Percentiles rank a stretch among this genome's conserved stretches.
Evolutionary conservation across 768 basidiomycete genomes (phyloP).

Genomic region (Boletus coccyginus): DNA sequence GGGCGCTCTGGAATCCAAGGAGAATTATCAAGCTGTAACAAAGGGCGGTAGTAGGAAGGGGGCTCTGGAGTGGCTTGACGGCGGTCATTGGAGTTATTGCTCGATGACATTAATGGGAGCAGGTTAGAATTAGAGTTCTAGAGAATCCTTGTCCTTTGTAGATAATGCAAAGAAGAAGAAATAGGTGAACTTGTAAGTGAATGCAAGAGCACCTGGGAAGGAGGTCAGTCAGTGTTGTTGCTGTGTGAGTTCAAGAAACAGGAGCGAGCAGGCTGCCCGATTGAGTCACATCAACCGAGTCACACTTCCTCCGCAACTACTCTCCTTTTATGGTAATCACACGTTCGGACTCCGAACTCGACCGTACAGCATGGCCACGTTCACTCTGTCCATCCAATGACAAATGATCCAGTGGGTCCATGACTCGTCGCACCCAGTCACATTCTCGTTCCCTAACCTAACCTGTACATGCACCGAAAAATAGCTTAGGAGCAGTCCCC

Average conservation of each 20-base stretch:
- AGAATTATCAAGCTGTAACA: conserved; percentile 34
- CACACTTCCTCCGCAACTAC: conserved; percentile 7
- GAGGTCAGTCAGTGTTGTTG: conserved; percentile 14
- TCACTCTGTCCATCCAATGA: neutral
- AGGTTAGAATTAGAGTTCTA: conserved; percentile 14
- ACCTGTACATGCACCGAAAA: neutral
- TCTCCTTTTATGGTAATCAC: conserved; percentile 16
- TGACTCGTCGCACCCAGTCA: neutral
- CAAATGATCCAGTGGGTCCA: neutral
- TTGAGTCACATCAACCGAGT: conserved; percentile 18
- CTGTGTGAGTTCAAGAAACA: conserved; percentile 21
- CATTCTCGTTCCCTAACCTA: neutral
- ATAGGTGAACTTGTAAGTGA: conserved; percentile 29
- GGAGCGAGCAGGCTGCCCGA: conserved; percentile 21
- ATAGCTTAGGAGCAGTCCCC: neutral
- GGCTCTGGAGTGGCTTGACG: conserved; percentile 20
- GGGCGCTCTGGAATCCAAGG: conserved; percentile 16
- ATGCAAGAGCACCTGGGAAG: conserved; percentile 29
- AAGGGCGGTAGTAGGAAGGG: conserved; percentile 24
- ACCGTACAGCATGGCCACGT: neutral
- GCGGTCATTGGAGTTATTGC: conserved; percentile 22
- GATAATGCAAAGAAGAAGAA: conserved; percentile 12
- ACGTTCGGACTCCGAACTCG: neutral
- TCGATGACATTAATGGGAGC: conserved; percentile 31
- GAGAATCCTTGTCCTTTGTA: conserved; percentile 17